These are phyloP conservation scores for Pseudopyricularia javanii DNA, from an alignment of 2,329 filamentous ascomycete genomes.

Conservation along the genomic window DNA sequence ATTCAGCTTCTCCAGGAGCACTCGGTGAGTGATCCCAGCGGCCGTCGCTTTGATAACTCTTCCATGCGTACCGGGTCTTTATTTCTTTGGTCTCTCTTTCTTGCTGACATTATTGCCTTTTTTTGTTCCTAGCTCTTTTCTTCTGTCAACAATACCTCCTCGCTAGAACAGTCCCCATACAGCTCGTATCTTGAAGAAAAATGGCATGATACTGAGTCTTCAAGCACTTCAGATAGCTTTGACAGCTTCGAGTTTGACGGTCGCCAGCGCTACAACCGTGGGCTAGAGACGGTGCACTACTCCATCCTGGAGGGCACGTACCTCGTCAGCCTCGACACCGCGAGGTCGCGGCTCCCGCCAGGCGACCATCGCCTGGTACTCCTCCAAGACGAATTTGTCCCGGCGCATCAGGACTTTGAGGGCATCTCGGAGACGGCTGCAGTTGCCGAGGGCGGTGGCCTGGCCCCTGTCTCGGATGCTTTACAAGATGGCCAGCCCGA, in stretches of 20 bases:
- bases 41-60: no score
- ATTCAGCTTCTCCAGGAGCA: no score
- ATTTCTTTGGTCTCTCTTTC: no score
- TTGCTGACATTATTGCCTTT: no score
- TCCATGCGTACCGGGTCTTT: no score
- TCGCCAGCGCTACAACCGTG: neutral
- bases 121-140: neutral
- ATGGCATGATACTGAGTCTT: neutral
- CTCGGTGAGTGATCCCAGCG: no score
- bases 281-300: neutral
- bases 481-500: neutral
- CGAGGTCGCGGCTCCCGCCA: neutral
- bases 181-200: neutral
- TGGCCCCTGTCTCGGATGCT: neutral
- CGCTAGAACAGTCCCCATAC: neutral
- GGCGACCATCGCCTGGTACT: neutral
- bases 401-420: neutral
- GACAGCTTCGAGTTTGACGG: neutral
- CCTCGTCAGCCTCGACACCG: neutral
- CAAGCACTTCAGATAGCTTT: neutral
- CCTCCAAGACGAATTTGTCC: neutral
- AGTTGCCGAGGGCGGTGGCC: neutral
- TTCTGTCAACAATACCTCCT: neutral
- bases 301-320: slow-evolving; percentile 1
- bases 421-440: neutral